A percentile compares a stretch with the other conserved stretches of the same genome.
Evolutionary conservation across 2,329 filamentous ascomycete genomes (phyloP).

Genomic region (Colletotrichum sp.): DNA sequence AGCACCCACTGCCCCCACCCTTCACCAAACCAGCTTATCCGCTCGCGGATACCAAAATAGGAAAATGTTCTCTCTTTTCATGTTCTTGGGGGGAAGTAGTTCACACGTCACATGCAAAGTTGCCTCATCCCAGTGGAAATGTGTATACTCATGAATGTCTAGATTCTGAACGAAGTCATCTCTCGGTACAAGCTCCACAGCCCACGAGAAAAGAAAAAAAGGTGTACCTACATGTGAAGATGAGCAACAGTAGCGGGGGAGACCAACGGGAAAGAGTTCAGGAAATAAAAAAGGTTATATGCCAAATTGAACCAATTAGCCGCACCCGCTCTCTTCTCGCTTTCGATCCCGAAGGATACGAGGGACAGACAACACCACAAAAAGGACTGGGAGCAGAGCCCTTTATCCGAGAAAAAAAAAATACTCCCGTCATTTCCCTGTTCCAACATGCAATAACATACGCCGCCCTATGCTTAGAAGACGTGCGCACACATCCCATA

Average conservation of each 20-base stretch:
- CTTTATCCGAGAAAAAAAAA: neutral
- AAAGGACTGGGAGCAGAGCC: neutral
- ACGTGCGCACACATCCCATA: slow-evolving; percentile 3
- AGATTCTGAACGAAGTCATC: neutral
- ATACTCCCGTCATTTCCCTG: slow-evolving; percentile 3
- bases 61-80: neutral
- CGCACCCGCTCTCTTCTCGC: neutral
- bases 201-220: neutral
- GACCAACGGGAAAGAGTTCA: neutral
- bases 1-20: neutral
- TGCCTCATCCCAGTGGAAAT: neutral
- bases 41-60: neutral
- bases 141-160: neutral
- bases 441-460: slow-evolving; percentile 17
- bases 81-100: neutral
- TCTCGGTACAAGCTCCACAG: neutral
- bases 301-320: slow-evolving; percentile 7
- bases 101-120: neutral
- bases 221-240: neutral
- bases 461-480: slow-evolving; percentile 16
- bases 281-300: neutral
- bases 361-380: neutral
- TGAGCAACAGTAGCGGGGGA: neutral
- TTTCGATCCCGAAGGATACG: neutral
- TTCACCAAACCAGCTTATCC: neutral